Evolutionary conservation across 352 stramenopile species (phyloP).

Genomic region (Elongisporangium anandrum): DNA sequence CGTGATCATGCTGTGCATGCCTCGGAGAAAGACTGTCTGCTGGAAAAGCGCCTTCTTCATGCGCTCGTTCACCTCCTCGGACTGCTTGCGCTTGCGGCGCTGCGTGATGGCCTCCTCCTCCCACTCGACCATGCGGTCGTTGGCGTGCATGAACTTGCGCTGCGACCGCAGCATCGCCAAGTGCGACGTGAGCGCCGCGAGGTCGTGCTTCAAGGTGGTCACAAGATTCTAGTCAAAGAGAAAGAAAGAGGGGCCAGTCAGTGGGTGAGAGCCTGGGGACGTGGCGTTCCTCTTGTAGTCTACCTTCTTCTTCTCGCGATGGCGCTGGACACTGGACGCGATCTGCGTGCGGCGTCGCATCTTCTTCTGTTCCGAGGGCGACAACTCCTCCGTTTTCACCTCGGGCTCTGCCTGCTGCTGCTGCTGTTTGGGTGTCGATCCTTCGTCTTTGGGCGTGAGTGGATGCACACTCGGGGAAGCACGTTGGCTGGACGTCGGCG

Average conservation of each 20-base stretch:
- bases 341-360: slow-evolving; percentile 52
- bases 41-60: slow-evolving; percentile 73
- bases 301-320: slow-evolving; percentile 64
- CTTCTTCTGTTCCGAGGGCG: slow-evolving; percentile 58
- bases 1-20: slow-evolving; percentile 40
- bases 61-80: slow-evolving; percentile 41
- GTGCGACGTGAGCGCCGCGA: slow-evolving; percentile 31
- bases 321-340: slow-evolving; percentile 55
- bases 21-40: slow-evolving; percentile 51
- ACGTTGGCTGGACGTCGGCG: background rate
- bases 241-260: background rate
- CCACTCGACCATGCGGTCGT: slow-evolving; percentile 45
- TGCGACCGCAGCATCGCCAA: slow-evolving; percentile 35
- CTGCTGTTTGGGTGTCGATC: background rate
- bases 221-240: slow-evolving; percentile 19
- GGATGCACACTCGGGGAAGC: too few species aligned
- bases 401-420: background rate
- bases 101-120: slow-evolving; percentile 61
- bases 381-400: slow-evolving; percentile 19
- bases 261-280: too few species aligned
- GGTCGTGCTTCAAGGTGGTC: slow-evolving; percentile 38
- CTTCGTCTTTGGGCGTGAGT: background rate
- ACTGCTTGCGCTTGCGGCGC: slow-evolving; percentile 52
- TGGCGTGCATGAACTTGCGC: slow-evolving; percentile 31
- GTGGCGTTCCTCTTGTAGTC: too few species aligned